Percentiles rank a stretch among this genome's conserved stretches.
These are phyloP conservation scores for Lasiodiplodia hormozganensis DNA, from an alignment of 2,329 filamentous ascomycete genomes.

Conservation along the genomic window DNA sequence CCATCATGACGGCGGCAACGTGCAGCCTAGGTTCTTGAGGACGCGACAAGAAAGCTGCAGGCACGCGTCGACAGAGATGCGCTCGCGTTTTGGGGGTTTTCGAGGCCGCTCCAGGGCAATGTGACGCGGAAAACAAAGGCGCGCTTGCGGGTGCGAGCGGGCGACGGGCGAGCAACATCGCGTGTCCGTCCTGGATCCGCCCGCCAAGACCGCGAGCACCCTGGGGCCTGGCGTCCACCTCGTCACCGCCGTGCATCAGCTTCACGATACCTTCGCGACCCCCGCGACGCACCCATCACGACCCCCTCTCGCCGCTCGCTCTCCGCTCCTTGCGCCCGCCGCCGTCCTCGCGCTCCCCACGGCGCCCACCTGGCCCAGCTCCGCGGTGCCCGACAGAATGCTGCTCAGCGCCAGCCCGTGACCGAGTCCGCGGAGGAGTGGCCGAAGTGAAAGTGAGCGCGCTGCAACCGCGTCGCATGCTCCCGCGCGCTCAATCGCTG, in stretches of 20 bases:
- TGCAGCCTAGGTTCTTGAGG: background rate
- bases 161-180: conserved; percentile 4
- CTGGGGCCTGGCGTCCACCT: conserved; percentile 24
- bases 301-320: background rate
- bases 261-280: conserved; percentile 23
- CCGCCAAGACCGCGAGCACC: conserved; percentile 8
- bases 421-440: conserved; percentile 30
- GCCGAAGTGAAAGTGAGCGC: conserved; percentile 27
- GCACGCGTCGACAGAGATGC: background rate
- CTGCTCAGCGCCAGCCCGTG: conserved; percentile 28
- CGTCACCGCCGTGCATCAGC: conserved; percentile 28
- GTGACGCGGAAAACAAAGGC: conserved; percentile 6
- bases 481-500: conserved; percentile 2
- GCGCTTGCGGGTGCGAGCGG: conserved; percentile 1
- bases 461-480: background rate
- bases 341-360: conserved; percentile 17
- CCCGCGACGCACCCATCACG: conserved; percentile 15
- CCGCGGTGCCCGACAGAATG: conserved; percentile 28
- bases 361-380: conserved; percentile 19
- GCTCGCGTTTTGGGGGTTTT: background rate
- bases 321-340: background rate
- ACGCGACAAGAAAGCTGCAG: background rate
- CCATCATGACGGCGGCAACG: conserved; percentile 2
- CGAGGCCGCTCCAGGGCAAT: background rate
- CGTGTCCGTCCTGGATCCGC: conserved; percentile 6